phyloP scores from a whole-genome alignment of 176 grass and related monocot genomes.

The Triticum dicoccoides region DNA sequence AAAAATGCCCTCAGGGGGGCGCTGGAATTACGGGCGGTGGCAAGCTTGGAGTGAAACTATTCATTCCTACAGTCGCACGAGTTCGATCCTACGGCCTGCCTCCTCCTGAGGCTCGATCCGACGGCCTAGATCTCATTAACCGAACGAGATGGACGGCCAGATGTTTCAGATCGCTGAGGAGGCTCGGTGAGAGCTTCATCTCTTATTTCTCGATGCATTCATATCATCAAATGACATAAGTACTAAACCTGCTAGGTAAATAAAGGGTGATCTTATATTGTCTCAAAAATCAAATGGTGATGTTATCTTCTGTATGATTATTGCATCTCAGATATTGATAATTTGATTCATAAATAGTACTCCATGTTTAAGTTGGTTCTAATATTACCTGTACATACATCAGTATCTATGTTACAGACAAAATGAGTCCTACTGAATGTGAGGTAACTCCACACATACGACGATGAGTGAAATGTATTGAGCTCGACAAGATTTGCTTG shows the following conservation, averaged over 20 bases:
- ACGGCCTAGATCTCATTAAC: too few species aligned
- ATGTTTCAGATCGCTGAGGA: too few species aligned
- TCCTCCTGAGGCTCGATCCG: too few species aligned
- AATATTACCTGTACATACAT: not conserved
- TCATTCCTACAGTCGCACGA: too few species aligned
- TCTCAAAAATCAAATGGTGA: not conserved
- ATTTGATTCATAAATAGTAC: not conserved
- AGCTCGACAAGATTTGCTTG: not conserved
- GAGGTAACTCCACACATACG: constrained; percentile 8
- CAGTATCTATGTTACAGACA: not conserved
- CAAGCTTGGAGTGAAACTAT: too few species aligned
- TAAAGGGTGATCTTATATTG: not conserved
- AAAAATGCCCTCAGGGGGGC: too few species aligned
- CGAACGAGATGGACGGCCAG: too few species aligned
- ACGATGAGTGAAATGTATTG: not conserved
- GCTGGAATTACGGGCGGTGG: too few species aligned
- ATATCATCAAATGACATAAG: not conserved
- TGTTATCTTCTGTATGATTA: not conserved
- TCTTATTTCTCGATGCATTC: not conserved
- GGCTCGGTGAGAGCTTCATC: too few species aligned
- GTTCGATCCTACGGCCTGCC: too few species aligned
- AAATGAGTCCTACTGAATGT: constrained; percentile 1
- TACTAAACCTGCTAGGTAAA: constrained; percentile 3
- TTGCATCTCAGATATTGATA: not conserved
- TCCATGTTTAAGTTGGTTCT: not conserved